phyloP scores from a whole-genome alignment of 306 rosid species.

The Trifolium pratense region DNA sequence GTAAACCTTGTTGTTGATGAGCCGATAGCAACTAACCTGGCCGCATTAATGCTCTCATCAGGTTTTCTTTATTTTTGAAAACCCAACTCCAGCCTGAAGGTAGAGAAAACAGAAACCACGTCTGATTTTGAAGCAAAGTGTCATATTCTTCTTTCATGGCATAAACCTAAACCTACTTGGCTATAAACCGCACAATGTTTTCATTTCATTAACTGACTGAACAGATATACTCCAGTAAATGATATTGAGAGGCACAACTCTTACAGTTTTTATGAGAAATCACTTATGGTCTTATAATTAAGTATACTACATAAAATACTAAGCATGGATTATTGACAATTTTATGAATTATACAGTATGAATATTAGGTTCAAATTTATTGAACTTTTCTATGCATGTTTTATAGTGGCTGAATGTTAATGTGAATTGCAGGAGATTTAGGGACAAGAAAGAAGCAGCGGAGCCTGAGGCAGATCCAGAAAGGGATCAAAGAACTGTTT shows the following conservation, averaged over 20 bases:
- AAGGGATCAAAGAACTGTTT: constrained; percentile 98
- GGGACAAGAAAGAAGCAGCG: constrained; percentile 82
- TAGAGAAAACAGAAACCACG: neutral
- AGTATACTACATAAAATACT: neutral
- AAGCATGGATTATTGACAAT: constrained; percentile 2
- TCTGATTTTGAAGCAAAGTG: neutral
- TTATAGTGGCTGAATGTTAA: constrained; percentile 22
- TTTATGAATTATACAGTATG: neutral
- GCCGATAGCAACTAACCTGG: neutral
- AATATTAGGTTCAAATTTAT: constrained; percentile 19
- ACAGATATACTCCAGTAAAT: neutral
- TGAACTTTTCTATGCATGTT: constrained; percentile 11
- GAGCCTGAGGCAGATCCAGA: constrained; percentile 99
- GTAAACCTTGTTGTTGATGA: neutral
- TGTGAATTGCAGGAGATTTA: constrained; percentile 70
- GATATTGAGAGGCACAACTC: neutral
- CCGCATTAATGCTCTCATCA: neutral
- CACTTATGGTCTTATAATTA: neutral
- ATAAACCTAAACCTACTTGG: no score
- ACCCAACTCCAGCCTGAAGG: neutral
- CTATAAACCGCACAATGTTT: neutral
- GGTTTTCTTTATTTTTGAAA: constrained; percentile 8
- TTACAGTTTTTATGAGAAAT: neutral
- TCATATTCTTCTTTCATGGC: constrained; percentile 1
- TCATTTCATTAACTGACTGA: constrained; percentile 1